Evolutionary conservation across 257 asterid genomes (phyloP).

Genomic region (Striga asiatica): DNA sequence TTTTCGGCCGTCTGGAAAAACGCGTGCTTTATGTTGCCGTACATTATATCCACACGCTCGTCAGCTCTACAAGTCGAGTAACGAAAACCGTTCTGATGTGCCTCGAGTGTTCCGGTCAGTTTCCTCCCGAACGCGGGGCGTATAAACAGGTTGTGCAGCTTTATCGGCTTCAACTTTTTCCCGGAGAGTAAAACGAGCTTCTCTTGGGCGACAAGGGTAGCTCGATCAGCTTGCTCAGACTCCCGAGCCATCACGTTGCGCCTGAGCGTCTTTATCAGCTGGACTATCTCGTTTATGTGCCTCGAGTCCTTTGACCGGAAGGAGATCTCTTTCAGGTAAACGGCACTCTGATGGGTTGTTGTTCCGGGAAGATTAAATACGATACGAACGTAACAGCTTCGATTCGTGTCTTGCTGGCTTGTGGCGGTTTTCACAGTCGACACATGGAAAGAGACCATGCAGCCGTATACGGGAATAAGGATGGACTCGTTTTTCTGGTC

Average conservation of each 20-base stretch:
- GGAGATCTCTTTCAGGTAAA: conserved; percentile 52
- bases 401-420: conserved; percentile 60
- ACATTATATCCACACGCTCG: conserved; percentile 64
- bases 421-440: conserved; percentile 55
- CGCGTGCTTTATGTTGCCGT: conserved; percentile 52
- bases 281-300: conserved; percentile 66
- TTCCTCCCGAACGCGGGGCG: conserved; percentile 69
- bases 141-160: conserved; percentile 57
- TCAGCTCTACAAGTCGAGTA: conserved; percentile 56
- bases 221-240: conserved; percentile 75
- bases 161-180: conserved; percentile 51
- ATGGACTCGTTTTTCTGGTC: conserved; percentile 70
- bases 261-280: conserved; percentile 48
- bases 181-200: conserved; percentile 55
- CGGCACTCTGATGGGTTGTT: conserved; percentile 48
- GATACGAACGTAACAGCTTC: conserved; percentile 54
- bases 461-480: conserved; percentile 52
- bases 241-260: conserved; percentile 61
- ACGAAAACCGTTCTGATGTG: conserved; percentile 61
- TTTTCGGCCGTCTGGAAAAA: conserved; percentile 79
- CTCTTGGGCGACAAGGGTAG: conserved; percentile 62
- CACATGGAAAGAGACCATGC: conserved; percentile 65
- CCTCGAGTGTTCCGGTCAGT: conserved; percentile 51
- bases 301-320: conserved; percentile 66
- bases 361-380: conserved; percentile 70